Conservation (phyloP, 257 asterid species). For the Catharanthus roseus region DNA sequence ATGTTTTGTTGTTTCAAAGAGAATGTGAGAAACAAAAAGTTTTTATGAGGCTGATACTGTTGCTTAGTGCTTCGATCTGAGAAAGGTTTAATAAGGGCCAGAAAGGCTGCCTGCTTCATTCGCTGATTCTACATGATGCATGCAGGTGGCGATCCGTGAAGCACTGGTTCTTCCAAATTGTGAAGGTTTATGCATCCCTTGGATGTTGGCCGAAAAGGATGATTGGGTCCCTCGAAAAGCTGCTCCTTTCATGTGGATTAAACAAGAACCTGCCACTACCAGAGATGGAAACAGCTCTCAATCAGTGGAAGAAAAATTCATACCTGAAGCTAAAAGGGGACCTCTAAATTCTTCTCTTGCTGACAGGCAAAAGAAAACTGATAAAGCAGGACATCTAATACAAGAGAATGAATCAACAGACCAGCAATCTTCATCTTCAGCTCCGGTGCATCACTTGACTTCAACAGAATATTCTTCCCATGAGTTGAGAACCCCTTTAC, state of each 20-base stretch:
- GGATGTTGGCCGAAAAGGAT: slow-evolving; percentile 89
- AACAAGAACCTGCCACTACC: slow-evolving; percentile 39
- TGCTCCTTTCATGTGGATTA: slow-evolving; percentile 82
- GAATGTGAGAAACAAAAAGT: no score
- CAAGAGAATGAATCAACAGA: slow-evolving; percentile 25
- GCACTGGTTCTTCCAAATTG: slow-evolving; percentile 81
- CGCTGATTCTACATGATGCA: slow-evolving; percentile 14
- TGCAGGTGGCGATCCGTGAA: slow-evolving; percentile 84
- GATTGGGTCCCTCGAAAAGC: slow-evolving; percentile 76
- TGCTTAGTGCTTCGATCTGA: background rate
- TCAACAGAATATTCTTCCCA: slow-evolving; percentile 18
- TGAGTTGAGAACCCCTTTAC: slow-evolving; percentile 42
- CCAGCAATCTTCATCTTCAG: slow-evolving; percentile 25
- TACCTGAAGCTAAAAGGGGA: slow-evolving; percentile 32
- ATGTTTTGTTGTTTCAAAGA: background rate
- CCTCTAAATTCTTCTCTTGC: slow-evolving; percentile 23
- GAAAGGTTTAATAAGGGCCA: background rate
- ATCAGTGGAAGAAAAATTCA: slow-evolving; percentile 28
- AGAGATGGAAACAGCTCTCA: slow-evolving; percentile 37
- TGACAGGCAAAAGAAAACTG: slow-evolving; percentile 28
- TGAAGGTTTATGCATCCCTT: slow-evolving; percentile 57
- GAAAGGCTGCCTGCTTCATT: background rate
- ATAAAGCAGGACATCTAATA: slow-evolving; percentile 18
- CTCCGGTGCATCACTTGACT: slow-evolving; percentile 23
- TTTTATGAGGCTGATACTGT: background rate